Percentiles rank a stretch among this genome's conserved stretches.
These are phyloP conservation scores for Mycena pura DNA, from an alignment of 768 basidiomycete species.

Conservation along the genomic window DNA sequence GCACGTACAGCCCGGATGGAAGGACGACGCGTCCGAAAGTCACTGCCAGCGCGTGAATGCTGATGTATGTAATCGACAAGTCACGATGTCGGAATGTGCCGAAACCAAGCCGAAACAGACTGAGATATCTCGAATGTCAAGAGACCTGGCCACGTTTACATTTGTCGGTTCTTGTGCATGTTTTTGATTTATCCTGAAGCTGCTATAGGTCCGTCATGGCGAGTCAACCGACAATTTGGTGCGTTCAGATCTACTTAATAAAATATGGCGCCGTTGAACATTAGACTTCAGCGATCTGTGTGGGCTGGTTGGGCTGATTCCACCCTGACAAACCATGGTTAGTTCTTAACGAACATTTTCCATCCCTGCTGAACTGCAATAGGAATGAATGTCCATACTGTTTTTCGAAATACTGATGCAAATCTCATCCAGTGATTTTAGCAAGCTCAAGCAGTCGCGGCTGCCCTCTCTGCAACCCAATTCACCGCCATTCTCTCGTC, in stretches of 20 bases:
- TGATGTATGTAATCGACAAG: no score
- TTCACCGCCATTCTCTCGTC: constrained; percentile 71
- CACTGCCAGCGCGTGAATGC: no score
- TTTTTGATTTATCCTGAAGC: neutral
- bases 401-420: neutral
- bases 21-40: no score
- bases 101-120: no score
- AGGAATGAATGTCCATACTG: constrained; percentile 60
- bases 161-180: no score
- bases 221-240: constrained; percentile 82
- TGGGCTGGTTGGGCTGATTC: constrained; percentile 85
- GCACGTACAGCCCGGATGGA: no score
- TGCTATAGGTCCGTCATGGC: constrained; percentile 70
- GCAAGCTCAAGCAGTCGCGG: constrained; percentile 72
- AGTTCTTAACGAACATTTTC: constrained; percentile 19
- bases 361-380: constrained; percentile 14
- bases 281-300: constrained; percentile 42
- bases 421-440: constrained; percentile 27
- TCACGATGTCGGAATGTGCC: no score
- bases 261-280: no score
- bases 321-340: constrained; percentile 77
- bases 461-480: constrained; percentile 51
- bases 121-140: no score
- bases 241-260: constrained; percentile 26
- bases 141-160: constrained; percentile 45